phyloP scores from a whole-genome alignment of 2,329 filamentous ascomycete species.

The Stagonosporopsis rhizophila region DNA sequence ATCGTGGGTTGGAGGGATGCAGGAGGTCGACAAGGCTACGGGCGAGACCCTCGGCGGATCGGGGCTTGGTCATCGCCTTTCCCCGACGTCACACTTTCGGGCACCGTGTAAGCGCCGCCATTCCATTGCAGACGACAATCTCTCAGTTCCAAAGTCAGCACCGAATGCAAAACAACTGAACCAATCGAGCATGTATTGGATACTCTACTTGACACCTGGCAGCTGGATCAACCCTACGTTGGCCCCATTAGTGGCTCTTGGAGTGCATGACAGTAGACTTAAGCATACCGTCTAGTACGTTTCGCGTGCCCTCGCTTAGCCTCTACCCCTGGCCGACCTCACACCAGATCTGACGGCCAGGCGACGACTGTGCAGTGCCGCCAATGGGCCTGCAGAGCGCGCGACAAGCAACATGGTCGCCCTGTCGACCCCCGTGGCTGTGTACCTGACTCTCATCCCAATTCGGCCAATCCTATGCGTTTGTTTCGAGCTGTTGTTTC shows the following conservation, averaged over 20 bases:
- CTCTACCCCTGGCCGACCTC: constrained; percentile 25
- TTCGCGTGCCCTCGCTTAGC: constrained; percentile 37
- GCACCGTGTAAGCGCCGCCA: constrained; percentile 13
- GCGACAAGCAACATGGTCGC: constrained; percentile 39
- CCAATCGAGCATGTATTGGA: constrained; percentile 17
- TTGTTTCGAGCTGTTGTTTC: constrained; percentile 32
- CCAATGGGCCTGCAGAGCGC: constrained; percentile 34
- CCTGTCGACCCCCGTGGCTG: constrained; percentile 36
- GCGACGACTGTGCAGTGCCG: not conserved
- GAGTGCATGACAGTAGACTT: constrained; percentile 34
- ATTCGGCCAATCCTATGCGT: constrained; percentile 24
- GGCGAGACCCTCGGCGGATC: constrained; percentile 14
- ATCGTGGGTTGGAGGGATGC: constrained; percentile 17
- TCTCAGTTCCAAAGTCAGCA: constrained; percentile 5
- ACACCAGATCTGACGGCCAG: constrained; percentile 19
- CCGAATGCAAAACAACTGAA: constrained; percentile 7
- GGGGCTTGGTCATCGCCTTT: not conserved
- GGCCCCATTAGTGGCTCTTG: constrained; percentile 21
- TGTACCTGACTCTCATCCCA: constrained; percentile 26
- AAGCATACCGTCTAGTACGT: constrained; percentile 35
- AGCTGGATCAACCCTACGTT: constrained; percentile 3
- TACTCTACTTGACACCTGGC: constrained; percentile 27
- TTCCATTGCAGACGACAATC: constrained; percentile 3
- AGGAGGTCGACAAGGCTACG: constrained; percentile 9
- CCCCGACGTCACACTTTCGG: constrained; percentile 6